Evolutionary conservation across 2,329 filamentous ascomycete genomes (phyloP).

Genomic region (Pyrenophora tritici-repentis): DNA sequence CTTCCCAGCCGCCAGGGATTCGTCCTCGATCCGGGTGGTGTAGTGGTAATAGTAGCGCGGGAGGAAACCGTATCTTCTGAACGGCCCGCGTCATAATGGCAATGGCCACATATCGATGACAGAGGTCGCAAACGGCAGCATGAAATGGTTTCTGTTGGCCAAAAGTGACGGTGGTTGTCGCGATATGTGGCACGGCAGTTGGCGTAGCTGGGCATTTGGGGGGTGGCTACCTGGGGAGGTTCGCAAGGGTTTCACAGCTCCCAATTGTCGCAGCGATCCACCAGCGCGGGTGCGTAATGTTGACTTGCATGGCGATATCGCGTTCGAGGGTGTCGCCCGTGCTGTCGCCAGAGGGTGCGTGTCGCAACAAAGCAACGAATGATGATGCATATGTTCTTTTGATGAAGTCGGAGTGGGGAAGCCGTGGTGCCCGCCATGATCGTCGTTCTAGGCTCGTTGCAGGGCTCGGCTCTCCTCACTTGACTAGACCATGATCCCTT

Average conservation of each 20-base stretch:
- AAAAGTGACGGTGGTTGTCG: not conserved
- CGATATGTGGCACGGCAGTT: constrained; percentile 9
- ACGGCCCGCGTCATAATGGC: not conserved
- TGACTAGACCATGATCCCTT: constrained; percentile 10
- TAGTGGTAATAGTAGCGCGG: constrained; percentile 10
- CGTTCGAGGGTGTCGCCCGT: constrained; percentile 1
- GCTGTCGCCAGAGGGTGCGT: not conserved
- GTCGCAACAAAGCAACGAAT: too few species aligned
- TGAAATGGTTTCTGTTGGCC: too few species aligned
- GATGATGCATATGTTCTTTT: not conserved
- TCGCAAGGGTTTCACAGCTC: constrained; percentile 5
- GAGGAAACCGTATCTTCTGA: not conserved
- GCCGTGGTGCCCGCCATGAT: constrained; percentile 8
- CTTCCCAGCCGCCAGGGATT: constrained; percentile 22
- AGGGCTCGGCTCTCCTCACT: constrained; percentile 15
- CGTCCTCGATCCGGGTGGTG: constrained; percentile 11
- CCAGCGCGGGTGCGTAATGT: constrained; percentile 2
- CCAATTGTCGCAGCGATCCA: constrained; percentile 1
- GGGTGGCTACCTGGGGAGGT: not conserved
- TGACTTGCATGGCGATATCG: constrained; percentile 4
- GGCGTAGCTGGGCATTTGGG: constrained; percentile 9
- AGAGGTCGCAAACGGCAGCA: too few species aligned
- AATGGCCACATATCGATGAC: not conserved
- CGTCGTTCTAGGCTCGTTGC: constrained; percentile 5
- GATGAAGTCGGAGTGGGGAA: constrained; percentile 7